phyloP scores from a whole-genome alignment of 2,329 filamentous ascomycete genomes.

The Aspergillus melleus region DNA sequence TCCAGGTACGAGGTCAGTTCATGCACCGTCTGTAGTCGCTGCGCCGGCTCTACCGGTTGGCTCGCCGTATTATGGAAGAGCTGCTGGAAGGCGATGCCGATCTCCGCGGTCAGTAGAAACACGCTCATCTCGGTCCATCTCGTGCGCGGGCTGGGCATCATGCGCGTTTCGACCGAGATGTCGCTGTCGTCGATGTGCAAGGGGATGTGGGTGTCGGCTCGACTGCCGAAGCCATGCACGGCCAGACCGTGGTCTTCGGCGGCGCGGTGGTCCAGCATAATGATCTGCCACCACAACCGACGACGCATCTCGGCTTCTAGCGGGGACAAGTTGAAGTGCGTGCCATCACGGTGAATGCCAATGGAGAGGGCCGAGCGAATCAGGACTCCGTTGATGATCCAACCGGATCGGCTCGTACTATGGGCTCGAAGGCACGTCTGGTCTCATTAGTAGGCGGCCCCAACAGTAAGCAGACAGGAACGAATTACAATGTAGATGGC shows the following conservation, averaged over 20 bases:
- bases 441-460: neutral
- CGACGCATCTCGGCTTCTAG: conserved; percentile 46
- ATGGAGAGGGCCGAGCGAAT: conserved; percentile 60
- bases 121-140: conserved; percentile 61
- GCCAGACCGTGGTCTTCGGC: conserved; percentile 52
- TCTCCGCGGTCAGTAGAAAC: conserved; percentile 53
- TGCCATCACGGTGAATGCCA: conserved; percentile 64
- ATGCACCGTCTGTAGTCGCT: conserved; percentile 45
- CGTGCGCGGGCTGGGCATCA: conserved; percentile 48
- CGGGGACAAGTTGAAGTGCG: conserved; percentile 41
- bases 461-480: neutral
- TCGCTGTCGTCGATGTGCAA: conserved; percentile 58
- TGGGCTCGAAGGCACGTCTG: conserved; percentile 8
- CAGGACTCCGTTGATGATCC: conserved; percentile 57
- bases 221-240: conserved; percentile 49
- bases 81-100: conserved; percentile 50
- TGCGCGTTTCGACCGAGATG: conserved; percentile 51
- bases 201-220: conserved; percentile 55
- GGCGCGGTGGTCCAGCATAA: conserved; percentile 38
- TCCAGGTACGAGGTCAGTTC: conserved; percentile 24
- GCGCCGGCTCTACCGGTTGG: conserved; percentile 28
- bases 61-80: conserved; percentile 37
- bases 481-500: conserved; percentile 35
- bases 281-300: conserved; percentile 26
- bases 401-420: conserved; percentile 21